Evolutionary conservation across 1,284 basidiomycete species (phyloP), one percentile per base, ranked within the genome.

Genomic region (Cutaneotrichosporon daszewskae): DNA sequence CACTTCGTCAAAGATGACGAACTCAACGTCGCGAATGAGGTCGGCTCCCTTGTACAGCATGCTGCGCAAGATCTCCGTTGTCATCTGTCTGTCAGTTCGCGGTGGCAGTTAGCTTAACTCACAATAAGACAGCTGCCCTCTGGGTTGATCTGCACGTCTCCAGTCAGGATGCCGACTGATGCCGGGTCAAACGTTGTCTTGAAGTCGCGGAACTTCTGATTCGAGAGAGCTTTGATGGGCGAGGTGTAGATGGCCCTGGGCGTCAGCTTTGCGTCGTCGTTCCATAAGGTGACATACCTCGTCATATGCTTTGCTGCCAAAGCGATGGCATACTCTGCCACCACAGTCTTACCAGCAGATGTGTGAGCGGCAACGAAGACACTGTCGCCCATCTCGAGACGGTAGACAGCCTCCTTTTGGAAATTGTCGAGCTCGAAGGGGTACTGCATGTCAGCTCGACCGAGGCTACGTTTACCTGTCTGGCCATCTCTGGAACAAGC

Each of bases 11-110:
- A 99, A 99, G 53, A 99, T 95, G 20, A 99, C 95, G 66, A 97
- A 99, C 66, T 98, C 95, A 34, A 99, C 92, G 68, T 99, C 95
- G 34, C 95, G 81, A 58, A 99, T 98, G 24, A 99, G 76, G 71
- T 98, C 95, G 13, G 95, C 95, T 4, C 95, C 95, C 68, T 95
- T 95, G 75, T 97, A 96, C 24, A 96, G 78, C 95, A 99, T 98
- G 66, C 89, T 95, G 55, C 95, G 79, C 57, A 99, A 69, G 66
- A 99, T 98, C 72, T 99, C 95, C n/a, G 95, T 99, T 9, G 90
- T 92, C 90, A 94, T 92, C 70, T 69, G 47, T 5, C 1, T 16
- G 33, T 44, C 27, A 48, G 47, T n/a, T n/a, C n/a, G n/a, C 27
- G 9, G 19, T 5, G 11, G 14, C 6, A 27, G 29, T 3, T 9